A percentile compares a stretch with the other conserved stretches of the same genome.
Evolutionary conservation across 345 rosid genomes (phyloP).

Genomic region (Salix brachista): DNA sequence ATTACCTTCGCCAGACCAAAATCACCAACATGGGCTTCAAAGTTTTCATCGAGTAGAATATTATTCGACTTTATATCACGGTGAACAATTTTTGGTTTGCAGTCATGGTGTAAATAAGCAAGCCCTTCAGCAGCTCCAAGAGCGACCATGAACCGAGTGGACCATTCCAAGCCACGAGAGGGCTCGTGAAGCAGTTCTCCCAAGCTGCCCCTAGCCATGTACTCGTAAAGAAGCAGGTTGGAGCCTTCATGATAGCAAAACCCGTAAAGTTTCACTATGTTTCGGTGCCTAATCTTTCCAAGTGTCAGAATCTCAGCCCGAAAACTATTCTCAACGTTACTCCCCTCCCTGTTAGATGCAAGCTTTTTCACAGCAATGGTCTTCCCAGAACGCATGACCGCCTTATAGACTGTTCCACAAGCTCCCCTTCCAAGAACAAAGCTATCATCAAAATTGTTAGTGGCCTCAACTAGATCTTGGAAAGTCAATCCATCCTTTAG

Average conservation of each 20-base stretch:
- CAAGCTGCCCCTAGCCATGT: constrained; percentile 74
- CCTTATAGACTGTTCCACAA: constrained; percentile 72
- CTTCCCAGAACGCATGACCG: constrained; percentile 57
- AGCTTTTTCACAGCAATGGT: constrained; percentile 71
- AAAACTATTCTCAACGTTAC: constrained; percentile 60
- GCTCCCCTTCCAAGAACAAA: constrained; percentile 70
- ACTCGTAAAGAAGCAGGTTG: constrained; percentile 70
- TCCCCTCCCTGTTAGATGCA: constrained; percentile 55
- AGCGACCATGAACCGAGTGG: constrained; percentile 58
- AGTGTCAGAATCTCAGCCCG: constrained; percentile 74
- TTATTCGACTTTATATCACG: constrained; percentile 83
- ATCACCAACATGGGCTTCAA: constrained; percentile 86
- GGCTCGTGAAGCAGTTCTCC: constrained; percentile 63
- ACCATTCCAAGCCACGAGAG: constrained; percentile 50
- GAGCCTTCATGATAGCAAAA: constrained; percentile 70
- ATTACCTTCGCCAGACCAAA: constrained; percentile 79
- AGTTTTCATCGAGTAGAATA: constrained; percentile 62
- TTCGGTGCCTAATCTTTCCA: constrained; percentile 76
- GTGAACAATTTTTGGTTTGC: constrained; percentile 71
- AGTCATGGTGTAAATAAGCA: constrained; percentile 73
- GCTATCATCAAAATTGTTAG: constrained; percentile 58
- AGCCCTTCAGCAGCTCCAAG: constrained; percentile 83
- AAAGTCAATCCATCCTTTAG: constrained; percentile 64
- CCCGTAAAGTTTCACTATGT: constrained; percentile 76
- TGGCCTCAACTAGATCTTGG: constrained; percentile 65